Percentiles rank a stretch among this genome's conserved stretches.
Evolutionary conservation across 805 yeast species (phyloP).

Genomic region (Maudiozyma bulderi): DNA sequence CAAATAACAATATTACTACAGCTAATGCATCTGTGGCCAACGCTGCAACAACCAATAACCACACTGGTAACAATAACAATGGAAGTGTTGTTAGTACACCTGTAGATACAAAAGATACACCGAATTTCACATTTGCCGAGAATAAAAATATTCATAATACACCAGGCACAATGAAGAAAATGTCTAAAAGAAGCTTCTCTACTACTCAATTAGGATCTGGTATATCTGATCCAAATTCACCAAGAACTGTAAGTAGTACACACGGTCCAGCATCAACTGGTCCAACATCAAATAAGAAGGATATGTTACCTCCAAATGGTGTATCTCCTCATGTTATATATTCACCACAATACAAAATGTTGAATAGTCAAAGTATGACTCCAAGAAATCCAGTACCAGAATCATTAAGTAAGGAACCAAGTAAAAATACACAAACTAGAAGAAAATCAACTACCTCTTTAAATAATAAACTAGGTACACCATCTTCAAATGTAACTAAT

Average conservation of each 20-base stretch:
- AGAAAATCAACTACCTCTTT: slow-evolving; percentile 6
- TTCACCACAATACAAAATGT: slow-evolving; percentile 3
- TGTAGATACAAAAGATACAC: not conserved
- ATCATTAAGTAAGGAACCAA: not conserved
- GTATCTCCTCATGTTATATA: slow-evolving; percentile 3
- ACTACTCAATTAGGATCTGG: not conserved
- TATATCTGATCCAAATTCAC: slow-evolving; percentile 1
- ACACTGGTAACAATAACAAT: not conserved
- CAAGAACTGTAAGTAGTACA: not conserved
- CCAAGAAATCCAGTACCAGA: not conserved
- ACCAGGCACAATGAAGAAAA: not conserved
- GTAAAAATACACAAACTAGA: not conserved
- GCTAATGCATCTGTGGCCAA: not conserved
- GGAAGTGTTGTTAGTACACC: not conserved
- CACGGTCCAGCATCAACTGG: not conserved
- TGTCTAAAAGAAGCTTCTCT: not conserved
- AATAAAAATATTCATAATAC: slow-evolving; percentile 1
- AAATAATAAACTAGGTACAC: not conserved
- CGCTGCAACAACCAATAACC: not conserved
- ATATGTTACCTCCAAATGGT: slow-evolving; percentile 5
- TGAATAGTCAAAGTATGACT: not conserved
- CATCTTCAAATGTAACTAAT: not conserved
- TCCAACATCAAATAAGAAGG: not conserved
- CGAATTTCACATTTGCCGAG: slow-evolving; percentile 2
- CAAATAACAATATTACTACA: not conserved